These are phyloP conservation scores for Hemisphaericaspora nanyangensis DNA, from an alignment of 805 yeast genomes.

Conservation along the genomic window DNA sequence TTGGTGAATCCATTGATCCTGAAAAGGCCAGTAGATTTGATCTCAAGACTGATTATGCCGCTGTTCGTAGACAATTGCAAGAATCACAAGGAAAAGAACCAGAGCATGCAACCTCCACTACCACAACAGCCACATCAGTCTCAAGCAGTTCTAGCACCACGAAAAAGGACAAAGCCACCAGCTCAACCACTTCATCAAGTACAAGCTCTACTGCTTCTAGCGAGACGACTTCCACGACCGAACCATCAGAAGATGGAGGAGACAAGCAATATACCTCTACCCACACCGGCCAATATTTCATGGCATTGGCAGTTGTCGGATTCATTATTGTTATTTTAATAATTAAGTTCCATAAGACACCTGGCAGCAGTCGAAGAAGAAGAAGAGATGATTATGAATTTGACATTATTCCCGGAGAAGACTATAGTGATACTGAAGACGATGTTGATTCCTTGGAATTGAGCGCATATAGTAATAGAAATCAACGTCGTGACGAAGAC, in stretches of 20 bases:
- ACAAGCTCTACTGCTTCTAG: slow-evolving; percentile 1
- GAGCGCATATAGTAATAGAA: slow-evolving; percentile 22
- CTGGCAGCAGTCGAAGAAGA: slow-evolving; percentile 44
- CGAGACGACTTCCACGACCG: slow-evolving; percentile 5
- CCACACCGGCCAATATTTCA: slow-evolving; percentile 59
- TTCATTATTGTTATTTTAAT: slow-evolving; percentile 45
- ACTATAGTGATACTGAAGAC: slow-evolving; percentile 40
- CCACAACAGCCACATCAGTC: background rate
- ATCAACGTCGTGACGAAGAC: slow-evolving; percentile 12
- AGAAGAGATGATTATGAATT: slow-evolving; percentile 71
- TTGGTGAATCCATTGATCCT: slow-evolving; percentile 75
- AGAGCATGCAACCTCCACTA: background rate
- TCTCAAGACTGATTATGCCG: slow-evolving; percentile 45
- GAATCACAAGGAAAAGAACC: background rate
- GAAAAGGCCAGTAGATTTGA: slow-evolving; percentile 56
- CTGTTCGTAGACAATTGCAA: slow-evolving; percentile 27
- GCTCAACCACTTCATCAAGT: slow-evolving; percentile 3
- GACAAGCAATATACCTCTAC: slow-evolving; percentile 19
- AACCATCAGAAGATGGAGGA: slow-evolving; percentile 5
- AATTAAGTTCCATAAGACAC: slow-evolving; percentile 41
- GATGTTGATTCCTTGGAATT: slow-evolving; percentile 33
- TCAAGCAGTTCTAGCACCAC: slow-evolving; percentile 1
- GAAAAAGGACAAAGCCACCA: slow-evolving; percentile 5
- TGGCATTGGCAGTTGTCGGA: slow-evolving; percentile 58
- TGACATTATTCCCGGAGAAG: slow-evolving; percentile 72